Percentiles rank a stretch among this genome's conserved stretches.
phyloP scores from a whole-genome alignment of 176 grass and related monocot species.

The Coix lacrymajobi region DNA sequence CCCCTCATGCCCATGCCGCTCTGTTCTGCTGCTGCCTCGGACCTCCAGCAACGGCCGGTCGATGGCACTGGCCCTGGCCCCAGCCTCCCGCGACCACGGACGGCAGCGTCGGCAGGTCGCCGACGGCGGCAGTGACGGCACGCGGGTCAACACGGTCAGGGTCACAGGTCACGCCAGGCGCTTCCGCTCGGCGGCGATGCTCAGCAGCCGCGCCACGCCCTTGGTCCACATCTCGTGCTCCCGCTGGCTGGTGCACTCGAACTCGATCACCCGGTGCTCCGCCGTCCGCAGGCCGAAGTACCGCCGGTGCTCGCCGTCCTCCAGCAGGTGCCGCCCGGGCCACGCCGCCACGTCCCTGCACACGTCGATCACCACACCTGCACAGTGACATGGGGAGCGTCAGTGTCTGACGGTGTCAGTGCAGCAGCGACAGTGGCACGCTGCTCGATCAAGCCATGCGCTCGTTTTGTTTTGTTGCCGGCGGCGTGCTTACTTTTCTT shows the following conservation, averaged over 20 bases:
- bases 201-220: slow-evolving; percentile 70
- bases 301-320: slow-evolving; percentile 80
- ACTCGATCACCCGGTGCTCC: slow-evolving; percentile 83
- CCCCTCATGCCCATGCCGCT: slow-evolving; percentile 15
- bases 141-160: background rate
- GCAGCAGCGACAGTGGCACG: background rate
- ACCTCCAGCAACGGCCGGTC: background rate
- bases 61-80: background rate
- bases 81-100: too few relatives aligned
- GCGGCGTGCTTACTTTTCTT: slow-evolving; percentile 59
- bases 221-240: slow-evolving; percentile 92
- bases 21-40: background rate
- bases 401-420: too few relatives aligned
- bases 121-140: background rate
- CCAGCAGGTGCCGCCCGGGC: slow-evolving; percentile 87
- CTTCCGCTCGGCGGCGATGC: slow-evolving; percentile 60
- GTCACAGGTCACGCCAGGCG: slow-evolving; percentile 22
- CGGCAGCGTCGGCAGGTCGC: background rate
- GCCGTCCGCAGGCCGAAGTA: slow-evolving; percentile 89
- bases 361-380: slow-evolving; percentile 83
- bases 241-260: slow-evolving; percentile 78
- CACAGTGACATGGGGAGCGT: background rate
- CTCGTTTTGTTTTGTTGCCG: too few relatives aligned
- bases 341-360: slow-evolving; percentile 79
- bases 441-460: background rate